Base-by-base conservation (phyloP, 2,329 filamentous ascomycete species). In the Colletotrichum agaves region DNA sequence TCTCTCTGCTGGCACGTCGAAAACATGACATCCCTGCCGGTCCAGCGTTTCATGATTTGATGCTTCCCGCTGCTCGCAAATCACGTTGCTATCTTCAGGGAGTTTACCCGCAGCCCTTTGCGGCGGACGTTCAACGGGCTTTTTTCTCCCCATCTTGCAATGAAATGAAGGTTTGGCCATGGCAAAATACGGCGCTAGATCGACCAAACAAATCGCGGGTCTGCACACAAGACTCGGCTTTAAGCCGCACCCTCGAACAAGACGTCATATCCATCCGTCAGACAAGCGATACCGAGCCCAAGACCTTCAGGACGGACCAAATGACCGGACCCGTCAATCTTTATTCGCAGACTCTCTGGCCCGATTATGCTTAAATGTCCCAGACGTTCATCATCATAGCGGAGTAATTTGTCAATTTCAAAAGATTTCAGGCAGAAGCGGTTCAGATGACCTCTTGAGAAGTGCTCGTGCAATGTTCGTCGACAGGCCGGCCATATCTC, bases 391-490 rank as follows among this genome's bases (percentile, higher is more conserved):
- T 19, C 21, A 35, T 19, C 46, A 43, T 52, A 27, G 46, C 35
- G 46, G 58, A 41, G 4, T 21, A n/a, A 50, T 53, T 59, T 59
- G 39, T 58, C 60, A 64, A 47, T 7, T 53, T 27, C 12, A 15
- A 37, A 37, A 37, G 1, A 41, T 33, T 43, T 39, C 37, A 21
- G 52, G 23, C 12, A 41, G 37, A 21, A 17, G 27, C 31, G 13
- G 35, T 64, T 67, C 61, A 64, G 60, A 67, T 41, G 60, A 47
- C 39, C 21, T 35, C n/a, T 5, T 19, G 35, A 53, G 46, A 27
- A 19, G 46, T 47, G 31, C 35, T 63, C 31, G 17, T 58, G 64
- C 31, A 46, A 53, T 13, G 12, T 47, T 44, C 27, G n/a, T 47
- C 33, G 31, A 41, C 33, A 23, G 31, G 19, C 2, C 61, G 31